Evolutionary conservation across 2,329 filamentous ascomycete species (phyloP).

Genomic region (Calonectria henricotiae): DNA sequence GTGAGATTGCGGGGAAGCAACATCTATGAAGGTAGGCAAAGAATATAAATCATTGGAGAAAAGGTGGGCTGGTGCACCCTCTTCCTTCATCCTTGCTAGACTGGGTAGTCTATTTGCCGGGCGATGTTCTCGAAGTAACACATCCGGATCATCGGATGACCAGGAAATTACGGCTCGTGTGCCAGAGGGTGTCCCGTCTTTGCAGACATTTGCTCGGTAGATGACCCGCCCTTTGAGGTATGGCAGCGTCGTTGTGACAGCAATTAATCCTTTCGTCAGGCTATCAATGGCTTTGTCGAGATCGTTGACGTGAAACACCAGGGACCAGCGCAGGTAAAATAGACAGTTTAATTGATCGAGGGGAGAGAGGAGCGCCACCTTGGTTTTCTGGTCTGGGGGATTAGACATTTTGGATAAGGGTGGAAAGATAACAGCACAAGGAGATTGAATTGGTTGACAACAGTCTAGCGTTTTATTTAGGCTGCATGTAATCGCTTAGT

Average conservation of each 20-base stretch:
- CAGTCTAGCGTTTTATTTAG: neutral
- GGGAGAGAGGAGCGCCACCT: neutral
- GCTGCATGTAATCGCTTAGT: neutral
- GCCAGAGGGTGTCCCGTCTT: neutral
- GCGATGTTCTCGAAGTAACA: neutral
- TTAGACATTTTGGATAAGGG: slow-evolving; percentile 7
- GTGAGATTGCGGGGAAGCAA: neutral
- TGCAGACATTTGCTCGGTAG: neutral
- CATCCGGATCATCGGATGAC: neutral
- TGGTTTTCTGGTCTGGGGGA: neutral
- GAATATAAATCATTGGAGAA: neutral
- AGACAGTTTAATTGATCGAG: neutral
- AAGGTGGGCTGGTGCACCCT: slow-evolving; percentile 2
- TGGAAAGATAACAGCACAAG: neutral
- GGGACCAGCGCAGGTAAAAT: neutral
- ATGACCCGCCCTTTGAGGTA: slow-evolving; percentile 8
- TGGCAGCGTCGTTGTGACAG: neutral
- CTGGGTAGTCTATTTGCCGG: slow-evolving; percentile 3
- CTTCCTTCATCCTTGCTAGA: slow-evolving; percentile 8
- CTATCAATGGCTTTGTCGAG: neutral
- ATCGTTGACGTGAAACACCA: slow-evolving; percentile 2
- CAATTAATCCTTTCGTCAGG: neutral
- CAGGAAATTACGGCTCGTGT: neutral
- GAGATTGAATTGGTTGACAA: neutral
- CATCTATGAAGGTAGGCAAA: neutral